These are phyloP conservation scores for Brasenia schreberi DNA, from an alignment of 164 flowering plant species.

Conservation along the genomic window DNA sequence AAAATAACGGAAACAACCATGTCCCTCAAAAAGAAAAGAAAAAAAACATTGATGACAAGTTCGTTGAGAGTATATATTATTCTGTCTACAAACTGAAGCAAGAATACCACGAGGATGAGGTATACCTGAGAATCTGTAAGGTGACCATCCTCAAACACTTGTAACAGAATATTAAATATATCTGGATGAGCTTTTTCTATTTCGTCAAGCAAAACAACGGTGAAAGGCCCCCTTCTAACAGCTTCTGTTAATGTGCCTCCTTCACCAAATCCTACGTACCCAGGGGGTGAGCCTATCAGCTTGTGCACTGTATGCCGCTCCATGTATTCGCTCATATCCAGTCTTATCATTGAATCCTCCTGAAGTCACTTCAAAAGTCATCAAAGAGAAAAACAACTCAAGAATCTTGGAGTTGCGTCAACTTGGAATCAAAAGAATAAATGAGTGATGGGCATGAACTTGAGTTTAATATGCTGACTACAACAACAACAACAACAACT, in stretches of 20 bases:
- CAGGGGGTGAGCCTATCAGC: conserved; percentile 88
- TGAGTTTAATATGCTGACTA: too few relatives aligned
- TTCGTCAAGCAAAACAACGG: conserved; percentile 75
- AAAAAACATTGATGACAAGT: not conserved
- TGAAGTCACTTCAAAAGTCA: conserved; percentile 10
- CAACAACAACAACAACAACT: too few relatives aligned
- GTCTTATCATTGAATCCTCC: conserved; percentile 72
- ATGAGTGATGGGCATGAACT: too few relatives aligned
- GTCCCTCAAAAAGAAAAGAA: not conserved
- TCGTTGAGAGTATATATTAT: not conserved
- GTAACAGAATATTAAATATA: conserved; percentile 79
- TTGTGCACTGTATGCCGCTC: conserved; percentile 80
- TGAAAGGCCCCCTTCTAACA: conserved; percentile 64
- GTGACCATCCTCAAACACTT: conserved; percentile 84
- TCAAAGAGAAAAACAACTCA: not conserved
- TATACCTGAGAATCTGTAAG: conserved; percentile 85
- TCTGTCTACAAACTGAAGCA: not conserved
- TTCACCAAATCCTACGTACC: conserved; percentile 82
- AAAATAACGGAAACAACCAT: too few relatives aligned
- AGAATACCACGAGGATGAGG: not conserved
- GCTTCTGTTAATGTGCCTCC: conserved; percentile 87
- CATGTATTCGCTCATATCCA: conserved; percentile 96
- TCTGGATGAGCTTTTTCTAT: conserved; percentile 94
- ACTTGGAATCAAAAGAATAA: not conserved
- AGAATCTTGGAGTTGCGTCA: not conserved